Evolutionary conservation across 768 basidiomycete genomes (phyloP).

Genomic region (Paxillus ammoniavirescens): DNA sequence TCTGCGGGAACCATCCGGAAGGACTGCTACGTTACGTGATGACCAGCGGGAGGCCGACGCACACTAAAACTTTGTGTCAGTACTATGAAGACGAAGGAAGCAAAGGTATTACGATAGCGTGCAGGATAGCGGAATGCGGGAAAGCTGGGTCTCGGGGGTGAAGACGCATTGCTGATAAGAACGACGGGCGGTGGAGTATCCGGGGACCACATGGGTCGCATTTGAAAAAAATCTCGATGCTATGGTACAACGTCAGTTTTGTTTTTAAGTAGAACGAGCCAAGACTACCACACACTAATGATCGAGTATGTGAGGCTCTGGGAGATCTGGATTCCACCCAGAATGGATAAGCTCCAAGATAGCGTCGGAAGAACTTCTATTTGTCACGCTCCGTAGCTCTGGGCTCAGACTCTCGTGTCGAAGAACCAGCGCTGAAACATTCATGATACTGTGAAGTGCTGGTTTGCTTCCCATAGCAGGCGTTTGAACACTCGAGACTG

Average conservation of each 20-base stretch:
- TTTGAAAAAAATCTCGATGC: constrained; percentile 85
- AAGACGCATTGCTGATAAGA: constrained; percentile 75
- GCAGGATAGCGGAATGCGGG: constrained; percentile 86
- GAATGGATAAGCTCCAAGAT: constrained; percentile 67
- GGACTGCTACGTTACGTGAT: constrained; percentile 60
- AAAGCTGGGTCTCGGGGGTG: constrained; percentile 81
- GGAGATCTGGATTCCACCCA: constrained; percentile 86
- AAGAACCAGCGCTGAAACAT: constrained; percentile 11
- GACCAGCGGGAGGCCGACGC: constrained; percentile 84
- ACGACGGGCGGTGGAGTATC: constrained; percentile 77
- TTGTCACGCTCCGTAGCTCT: constrained; percentile 39
- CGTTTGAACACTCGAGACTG: constrained; percentile 14
- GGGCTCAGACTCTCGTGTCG: constrained; percentile 52
- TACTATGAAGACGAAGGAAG: constrained; percentile 1
- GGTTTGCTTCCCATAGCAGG: constrained; percentile 6
- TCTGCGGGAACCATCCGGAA: constrained; percentile 74
- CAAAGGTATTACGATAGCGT: constrained; percentile 70
- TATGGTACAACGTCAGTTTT: constrained; percentile 30
- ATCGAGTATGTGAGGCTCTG: constrained; percentile 67
- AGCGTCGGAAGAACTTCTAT: constrained; percentile 45
- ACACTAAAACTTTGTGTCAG: constrained; percentile 46
- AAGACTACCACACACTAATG: constrained; percentile 61
- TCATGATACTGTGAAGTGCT: background rate
- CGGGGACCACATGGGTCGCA: constrained; percentile 86
- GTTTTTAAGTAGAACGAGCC: constrained; percentile 4